Base-by-base conservation (phyloP, 2,329 filamentous ascomycete genomes). In the Venturia aucupariae region DNA sequence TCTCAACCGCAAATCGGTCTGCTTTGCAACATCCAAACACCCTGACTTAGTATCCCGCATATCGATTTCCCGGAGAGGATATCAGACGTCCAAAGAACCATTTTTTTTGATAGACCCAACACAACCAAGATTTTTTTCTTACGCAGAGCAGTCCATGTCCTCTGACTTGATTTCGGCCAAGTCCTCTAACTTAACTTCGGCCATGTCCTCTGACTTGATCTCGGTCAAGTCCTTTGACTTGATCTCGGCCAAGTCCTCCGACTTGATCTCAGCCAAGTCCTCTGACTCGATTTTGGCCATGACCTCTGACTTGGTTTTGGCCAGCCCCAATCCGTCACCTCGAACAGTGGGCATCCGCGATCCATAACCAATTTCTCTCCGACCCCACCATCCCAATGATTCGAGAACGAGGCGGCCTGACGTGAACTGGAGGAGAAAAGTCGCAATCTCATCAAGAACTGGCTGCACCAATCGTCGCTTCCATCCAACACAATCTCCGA, bases 401-500 rank as follows among this genome's bases (percentile, higher is more conserved):
- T 57, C 1, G 30, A 57, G 19, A 32, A n/a, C 30, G 13, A 35
- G 51, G n/a, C 19, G 51, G 30, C 51, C 51, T 35, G 51, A 35
- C 6, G 51, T 35, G 27, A 35, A 57, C 19, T 57, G 32, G 15
- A n/a, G 24, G 11, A 32, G 51, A 8, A 32, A 22, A 57, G 15
- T 35, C 51, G 51, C 27, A 35, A 57, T n/a, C 15, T 57, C 51
- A 2, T 57, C 51, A 27, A 35, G 15, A 4, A 57, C 27, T 15
- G 51, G 51, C 15, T 35, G 27, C 30, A 35, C 51, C 17, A 57
- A 57, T 35, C 24, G 51, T 19, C 30, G 51, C 30, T 57, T 57
- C 51, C 51, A 57, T 38, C 51, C 30, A 57, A 35, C 35, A 57
- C 51, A 57, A 22, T 35, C 27, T 57, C 51, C 51, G 27, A 57